A percentile compares a stretch with the other conserved stretches of the same genome.
phyloP scores from a whole-genome alignment of 805 yeast species.

The Middelhovenomyces tepae region DNA sequence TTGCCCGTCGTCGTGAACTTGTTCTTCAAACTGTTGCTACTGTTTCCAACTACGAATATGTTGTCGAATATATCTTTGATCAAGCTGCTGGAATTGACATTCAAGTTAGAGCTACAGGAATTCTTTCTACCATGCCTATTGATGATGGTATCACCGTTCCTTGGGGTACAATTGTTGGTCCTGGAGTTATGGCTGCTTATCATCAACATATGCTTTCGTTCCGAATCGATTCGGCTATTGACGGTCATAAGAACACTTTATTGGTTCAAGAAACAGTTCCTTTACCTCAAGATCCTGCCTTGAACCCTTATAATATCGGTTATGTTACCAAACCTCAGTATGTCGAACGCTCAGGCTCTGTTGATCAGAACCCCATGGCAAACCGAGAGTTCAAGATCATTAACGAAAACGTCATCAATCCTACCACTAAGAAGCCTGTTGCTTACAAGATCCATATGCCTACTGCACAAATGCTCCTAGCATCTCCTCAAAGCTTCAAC shows the following conservation, averaged over 20 bases:
- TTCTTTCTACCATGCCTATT: conserved; percentile 75
- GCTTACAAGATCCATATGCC: conserved; percentile 69
- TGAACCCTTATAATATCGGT: conserved; percentile 64
- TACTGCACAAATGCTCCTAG: conserved; percentile 68
- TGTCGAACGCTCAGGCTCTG: conserved; percentile 60
- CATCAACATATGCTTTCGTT: conserved; percentile 76
- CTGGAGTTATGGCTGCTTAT: conserved; percentile 73
- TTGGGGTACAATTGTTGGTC: conserved; percentile 67
- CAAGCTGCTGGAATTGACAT: conserved; percentile 72
- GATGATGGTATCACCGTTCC: conserved; percentile 62
- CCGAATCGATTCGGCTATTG: conserved; percentile 75
- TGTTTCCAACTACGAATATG: conserved; percentile 78
- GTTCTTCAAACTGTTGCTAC: conserved; percentile 76
- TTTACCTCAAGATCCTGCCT: conserved; percentile 42
- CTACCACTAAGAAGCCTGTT: conserved; percentile 60
- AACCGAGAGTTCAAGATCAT: conserved; percentile 67
- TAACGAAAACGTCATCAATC: conserved; percentile 64
- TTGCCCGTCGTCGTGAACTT: conserved; percentile 67
- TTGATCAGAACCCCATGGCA: conserved; percentile 68
- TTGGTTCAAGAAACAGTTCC: conserved; percentile 61
- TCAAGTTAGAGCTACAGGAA: conserved; percentile 81
- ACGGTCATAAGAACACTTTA: conserved; percentile 70
- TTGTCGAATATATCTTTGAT: conserved; percentile 60
- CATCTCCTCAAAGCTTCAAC: conserved; percentile 53
- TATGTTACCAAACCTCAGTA: conserved; percentile 52